Base-by-base conservation (phyloP, 2,329 filamentous ascomycete genomes). In the Aureobasidium sp. region DNA sequence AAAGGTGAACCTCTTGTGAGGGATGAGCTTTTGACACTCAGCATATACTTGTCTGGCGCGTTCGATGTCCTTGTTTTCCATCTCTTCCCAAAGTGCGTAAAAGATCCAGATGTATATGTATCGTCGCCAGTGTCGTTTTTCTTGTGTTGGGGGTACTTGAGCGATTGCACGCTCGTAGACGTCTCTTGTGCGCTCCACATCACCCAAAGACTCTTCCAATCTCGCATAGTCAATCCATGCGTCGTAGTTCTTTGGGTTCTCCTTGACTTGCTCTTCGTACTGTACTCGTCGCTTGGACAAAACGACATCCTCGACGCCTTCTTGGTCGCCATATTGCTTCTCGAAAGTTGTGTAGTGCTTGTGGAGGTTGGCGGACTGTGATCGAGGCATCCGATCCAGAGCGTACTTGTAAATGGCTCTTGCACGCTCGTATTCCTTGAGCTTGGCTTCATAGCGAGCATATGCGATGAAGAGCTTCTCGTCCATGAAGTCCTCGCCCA, bases 81-180 rank as follows among this genome's bases (percentile, higher is more conserved):
- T 86, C 74, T 99, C 94, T 73, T 97, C 94, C 85, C 89, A 97
- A 21, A 97, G 78, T 10, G 94, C 94, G 74, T 97, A 99, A 76
- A 97, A 97, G 47, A 97, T 85, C 91, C 93, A 99, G 1, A 99
- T 83, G 72, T 97, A 99, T 63, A 99, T 95, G 74, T 99, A 99
- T 39, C 94, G 83, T 66, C 94, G 84, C 94, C 94, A 99, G 74
- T 97, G 92, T 50, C 94, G 85, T 79, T 99, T 99, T 73, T 97
- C 94, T 68, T 95, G 90, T 25, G 91, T 95, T 0, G 94, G 93
- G 2, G 94, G 94, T 15, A 97, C 86, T 71, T 99, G 93, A 5
- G 94, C 91, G 67, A 99, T 96, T 2, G 94, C 94, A 68, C 91
- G 85, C 76, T 99, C 94, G 75, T 97, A 99, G 15, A 96, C 86